A percentile compares a stretch with the other conserved stretches of the same genome.
These are phyloP conservation scores for Roridomyces roridus DNA, from an alignment of 768 basidiomycete genomes.

Conservation along the genomic window DNA sequence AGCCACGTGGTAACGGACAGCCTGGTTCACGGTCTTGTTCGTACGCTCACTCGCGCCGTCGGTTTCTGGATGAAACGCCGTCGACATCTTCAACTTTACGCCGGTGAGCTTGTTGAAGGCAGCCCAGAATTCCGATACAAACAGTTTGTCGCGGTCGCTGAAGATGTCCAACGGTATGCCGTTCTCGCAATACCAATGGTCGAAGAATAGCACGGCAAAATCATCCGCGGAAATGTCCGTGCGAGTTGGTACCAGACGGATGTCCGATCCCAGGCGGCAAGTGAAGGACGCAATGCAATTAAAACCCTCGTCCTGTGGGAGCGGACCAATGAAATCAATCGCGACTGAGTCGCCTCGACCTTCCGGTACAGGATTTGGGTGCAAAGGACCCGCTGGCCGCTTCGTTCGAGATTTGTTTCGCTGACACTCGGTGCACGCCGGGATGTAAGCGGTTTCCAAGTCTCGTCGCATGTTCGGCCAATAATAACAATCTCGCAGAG, in stretches of 20 bases:
- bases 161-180: constrained; percentile 33
- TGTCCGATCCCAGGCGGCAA: constrained; percentile 7
- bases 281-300: constrained; percentile 28
- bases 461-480: constrained; percentile 16
- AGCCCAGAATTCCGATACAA: constrained; percentile 37
- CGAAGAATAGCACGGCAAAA: constrained; percentile 21
- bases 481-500: constrained; percentile 18
- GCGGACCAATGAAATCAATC: constrained; percentile 26
- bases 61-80: constrained; percentile 37
- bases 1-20: constrained; percentile 28
- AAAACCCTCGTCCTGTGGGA: constrained; percentile 28
- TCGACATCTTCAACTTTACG: constrained; percentile 31
- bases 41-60: constrained; percentile 33
- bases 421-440: constrained; percentile 35
- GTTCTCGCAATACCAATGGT: constrained; percentile 31
- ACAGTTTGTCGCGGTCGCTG: constrained; percentile 35
- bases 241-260: constrained; percentile 18
- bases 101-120: constrained; percentile 23
- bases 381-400: constrained; percentile 34
- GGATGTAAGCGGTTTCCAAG: constrained; percentile 30
- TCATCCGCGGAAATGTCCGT: constrained; percentile 11
- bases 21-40: constrained; percentile 16
- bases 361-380: constrained; percentile 32
- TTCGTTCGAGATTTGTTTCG: no score
- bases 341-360: constrained; percentile 10